phyloP scores from a whole-genome alignment of 1,284 basidiomycete species.

The Pseudozyma pruni region DNA sequence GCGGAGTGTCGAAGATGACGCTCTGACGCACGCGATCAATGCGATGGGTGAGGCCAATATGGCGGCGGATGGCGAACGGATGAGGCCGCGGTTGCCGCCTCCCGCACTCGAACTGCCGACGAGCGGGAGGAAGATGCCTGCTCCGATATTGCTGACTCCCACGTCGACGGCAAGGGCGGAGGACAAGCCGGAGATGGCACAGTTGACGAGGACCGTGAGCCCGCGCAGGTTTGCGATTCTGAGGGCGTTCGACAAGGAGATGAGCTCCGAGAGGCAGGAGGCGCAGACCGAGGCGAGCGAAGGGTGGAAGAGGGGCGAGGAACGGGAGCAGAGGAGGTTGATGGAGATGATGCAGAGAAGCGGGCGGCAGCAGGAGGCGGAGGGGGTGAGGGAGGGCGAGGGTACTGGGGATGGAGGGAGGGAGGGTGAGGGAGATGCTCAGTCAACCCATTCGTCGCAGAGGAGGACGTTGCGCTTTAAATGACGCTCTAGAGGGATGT shows the following conservation, averaged over 20 bases:
- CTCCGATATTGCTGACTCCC: constrained; percentile 12
- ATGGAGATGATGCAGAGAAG: constrained; percentile 21
- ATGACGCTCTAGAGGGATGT: neutral
- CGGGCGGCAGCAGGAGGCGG: neutral
- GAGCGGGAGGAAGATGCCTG: constrained; percentile 1
- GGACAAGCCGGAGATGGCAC: constrained; percentile 21
- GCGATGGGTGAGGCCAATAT: neutral
- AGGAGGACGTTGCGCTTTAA: constrained; percentile 28
- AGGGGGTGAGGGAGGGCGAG: neutral
- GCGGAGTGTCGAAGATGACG: constrained; percentile 31
- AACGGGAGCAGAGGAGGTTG: constrained; percentile 20
- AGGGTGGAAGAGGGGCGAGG: constrained; percentile 34
- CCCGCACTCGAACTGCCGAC: constrained; percentile 38
- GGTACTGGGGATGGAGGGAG: neutral
- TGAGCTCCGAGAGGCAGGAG: constrained; percentile 24
- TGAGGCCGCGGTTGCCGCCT: constrained; percentile 28
- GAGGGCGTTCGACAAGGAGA: constrained; percentile 35
- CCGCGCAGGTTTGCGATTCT: constrained; percentile 26
- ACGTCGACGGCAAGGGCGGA: neutral
- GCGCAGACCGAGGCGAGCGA: constrained; percentile 26
- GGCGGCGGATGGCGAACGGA: constrained; percentile 19
- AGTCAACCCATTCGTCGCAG: constrained; percentile 33
- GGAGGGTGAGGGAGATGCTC: constrained; percentile 9
- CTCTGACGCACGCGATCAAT: constrained; percentile 1
- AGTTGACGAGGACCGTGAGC: constrained; percentile 13